Evolutionary conservation across 176 grass and related monocot genomes (phyloP), one percentile per base, ranked within the genome.

Genomic region (Neostapfia colusana): DNA sequence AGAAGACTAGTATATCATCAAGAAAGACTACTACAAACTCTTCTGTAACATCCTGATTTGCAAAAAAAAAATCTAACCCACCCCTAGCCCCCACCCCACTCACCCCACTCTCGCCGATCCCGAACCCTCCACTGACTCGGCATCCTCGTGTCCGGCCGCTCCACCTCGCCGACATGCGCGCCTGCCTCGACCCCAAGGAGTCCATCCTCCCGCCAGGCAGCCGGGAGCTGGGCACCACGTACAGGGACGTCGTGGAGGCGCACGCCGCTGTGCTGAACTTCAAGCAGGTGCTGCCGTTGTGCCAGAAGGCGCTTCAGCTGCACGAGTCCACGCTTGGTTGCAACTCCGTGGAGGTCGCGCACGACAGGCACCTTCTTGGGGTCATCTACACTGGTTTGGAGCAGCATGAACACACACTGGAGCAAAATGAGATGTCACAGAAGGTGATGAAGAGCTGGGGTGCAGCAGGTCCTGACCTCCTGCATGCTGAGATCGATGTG

Each of bases 341-440:
- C 83, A 98, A 98, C 70, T 98, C 91, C 0, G 79, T 94, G 7
- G 95, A 98, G 89, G 91, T 92, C 0, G 95, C 95, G 0, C 86
- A 92, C 25, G 91, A 92, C 72, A 77, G 91, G 63, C 86, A 89
- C 36, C 78, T 98, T 72, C 91, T 98, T 20, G 91, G 89, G 8
- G 95, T 98, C 56, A 94, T 98, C 67, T 98, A 98, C 54, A 98
- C 91, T 1, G 91, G 91, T 1, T 80, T 94, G 28, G 95, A 98
- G 82, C 83, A 98, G 70, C 85, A 98, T 23, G 82, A 86, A 37
- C 79, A 86, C 69, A 91, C 95, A 9, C 61, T 98, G 6, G 86
- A 90, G 63, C 75, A 98, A 79, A 98, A 98, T 42, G 66, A 98
- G 67, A 79, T 89, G 73, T 90, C 95, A 0, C 88, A 88, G 78